These are phyloP conservation scores for Dictyostelium firmibasis DNA, from an alignment of 78 protist species.

Conservation along the genomic window DNA sequence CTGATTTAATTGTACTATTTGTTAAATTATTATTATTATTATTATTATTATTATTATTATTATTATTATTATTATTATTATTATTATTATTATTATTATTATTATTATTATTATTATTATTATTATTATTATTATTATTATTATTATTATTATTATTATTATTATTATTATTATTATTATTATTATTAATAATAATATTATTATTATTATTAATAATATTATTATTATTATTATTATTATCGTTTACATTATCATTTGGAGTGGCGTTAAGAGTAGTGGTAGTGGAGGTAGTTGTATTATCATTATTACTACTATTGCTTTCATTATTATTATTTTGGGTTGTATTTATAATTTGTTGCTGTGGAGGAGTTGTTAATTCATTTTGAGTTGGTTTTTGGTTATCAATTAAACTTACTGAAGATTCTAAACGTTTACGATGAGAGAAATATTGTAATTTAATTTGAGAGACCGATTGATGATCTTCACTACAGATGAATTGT, in stretches of 20 bases:
- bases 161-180: neutral
- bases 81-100: neutral
- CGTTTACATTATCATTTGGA: neutral
- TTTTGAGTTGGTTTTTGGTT: neutral
- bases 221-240: too few species aligned
- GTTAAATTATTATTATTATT: neutral
- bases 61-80: neutral
- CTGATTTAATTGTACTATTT: neutral
- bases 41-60: neutral
- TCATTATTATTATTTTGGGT: too few species aligned
- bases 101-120: neutral
- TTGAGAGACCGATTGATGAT: neutral
- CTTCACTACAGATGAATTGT: neutral
- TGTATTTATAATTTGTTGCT: neutral
- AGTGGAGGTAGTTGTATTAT: neutral
- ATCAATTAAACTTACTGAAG: neutral
- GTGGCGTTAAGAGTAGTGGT: neutral
- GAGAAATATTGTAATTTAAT: slow-evolving; percentile 22
- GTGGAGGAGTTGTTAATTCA: neutral
- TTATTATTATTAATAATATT: neutral
- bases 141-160: neutral
- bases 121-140: neutral
- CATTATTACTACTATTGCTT: too few species aligned
- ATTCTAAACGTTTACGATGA: slow-evolving; percentile 12
- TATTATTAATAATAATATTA: neutral